These are phyloP conservation scores for Aspergillus baeticus DNA, from an alignment of 495 filamentous ascomycete species.

Conservation along the genomic window DNA sequence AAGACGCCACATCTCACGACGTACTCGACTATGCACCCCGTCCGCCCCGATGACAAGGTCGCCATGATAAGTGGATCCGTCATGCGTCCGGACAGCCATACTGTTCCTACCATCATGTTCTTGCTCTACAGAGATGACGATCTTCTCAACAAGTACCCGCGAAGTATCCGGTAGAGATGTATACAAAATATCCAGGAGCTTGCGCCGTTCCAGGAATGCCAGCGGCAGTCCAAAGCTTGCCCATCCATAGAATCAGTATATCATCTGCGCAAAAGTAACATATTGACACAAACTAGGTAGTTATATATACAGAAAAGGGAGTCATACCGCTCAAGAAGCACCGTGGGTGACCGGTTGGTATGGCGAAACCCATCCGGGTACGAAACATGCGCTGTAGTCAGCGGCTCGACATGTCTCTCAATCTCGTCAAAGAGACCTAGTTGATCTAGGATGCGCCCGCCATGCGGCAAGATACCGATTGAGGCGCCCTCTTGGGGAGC, in stretches of 20 bases:
- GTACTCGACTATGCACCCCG: constrained; percentile 44
- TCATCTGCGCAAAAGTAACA: neutral
- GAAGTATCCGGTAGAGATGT: constrained; percentile 9
- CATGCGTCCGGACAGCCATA: constrained; percentile 7
- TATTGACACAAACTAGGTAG: neutral
- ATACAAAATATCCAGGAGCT: constrained; percentile 28
- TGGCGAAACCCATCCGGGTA: constrained; percentile 19
- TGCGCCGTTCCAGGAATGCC: constrained; percentile 31
- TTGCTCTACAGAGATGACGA: constrained; percentile 16
- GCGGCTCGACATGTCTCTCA: constrained; percentile 7
- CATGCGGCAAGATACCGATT: constrained; percentile 33
- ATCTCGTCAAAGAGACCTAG: constrained; percentile 40
- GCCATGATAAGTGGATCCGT: constrained; percentile 25
- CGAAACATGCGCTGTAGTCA: constrained; percentile 11
- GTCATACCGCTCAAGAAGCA: neutral
- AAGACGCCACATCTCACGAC: constrained; percentile 31
- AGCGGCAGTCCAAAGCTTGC: constrained; percentile 21
- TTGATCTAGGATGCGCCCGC: constrained; percentile 47
- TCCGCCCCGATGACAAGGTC: constrained; percentile 48
- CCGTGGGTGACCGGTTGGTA: constrained; percentile 9
- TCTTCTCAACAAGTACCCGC: constrained; percentile 10
- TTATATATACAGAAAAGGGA: neutral
- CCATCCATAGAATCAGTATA: neutral
- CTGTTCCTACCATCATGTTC: neutral
- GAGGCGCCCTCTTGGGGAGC: constrained; percentile 38